phyloP scores from a whole-genome alignment of 139 green algal genomes.

The Deuterostichococcus epilithicus region DNA sequence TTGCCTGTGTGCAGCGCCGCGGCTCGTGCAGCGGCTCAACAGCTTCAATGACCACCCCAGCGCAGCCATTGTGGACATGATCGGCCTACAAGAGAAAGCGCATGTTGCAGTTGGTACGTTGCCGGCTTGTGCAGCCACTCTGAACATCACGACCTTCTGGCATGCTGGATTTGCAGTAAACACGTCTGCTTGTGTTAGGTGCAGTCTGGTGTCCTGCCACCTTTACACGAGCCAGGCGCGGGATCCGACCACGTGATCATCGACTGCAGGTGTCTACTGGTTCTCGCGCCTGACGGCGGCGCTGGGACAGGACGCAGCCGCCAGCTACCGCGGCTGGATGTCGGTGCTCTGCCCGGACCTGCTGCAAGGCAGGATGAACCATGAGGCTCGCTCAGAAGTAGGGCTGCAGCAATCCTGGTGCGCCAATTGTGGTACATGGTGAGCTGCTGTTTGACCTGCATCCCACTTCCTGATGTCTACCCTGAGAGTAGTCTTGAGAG shows the following conservation, averaged over 20 bases:
- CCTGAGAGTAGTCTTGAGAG: not conserved
- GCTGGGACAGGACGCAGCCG: constrained; percentile 20
- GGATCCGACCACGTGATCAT: not conserved
- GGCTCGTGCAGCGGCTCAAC: constrained; percentile 54
- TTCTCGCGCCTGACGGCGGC: constrained; percentile 56
- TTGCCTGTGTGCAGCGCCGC: no score
- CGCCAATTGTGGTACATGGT: not conserved
- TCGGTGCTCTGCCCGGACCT: constrained; percentile 47
- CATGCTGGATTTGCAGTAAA: not conserved
- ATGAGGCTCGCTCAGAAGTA: constrained; percentile 20
- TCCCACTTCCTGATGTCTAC: not conserved
- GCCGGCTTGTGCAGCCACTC: no score
- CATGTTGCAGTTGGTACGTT: constrained; percentile 66
- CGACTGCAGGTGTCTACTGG: constrained; percentile 58
- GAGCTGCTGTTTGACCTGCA: not conserved
- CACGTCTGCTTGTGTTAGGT: not conserved
- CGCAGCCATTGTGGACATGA: constrained; percentile 62
- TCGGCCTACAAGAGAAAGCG: constrained; percentile 67
- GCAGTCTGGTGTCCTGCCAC: not conserved
- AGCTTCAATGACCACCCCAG: constrained; percentile 59
- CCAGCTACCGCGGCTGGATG: constrained; percentile 37
- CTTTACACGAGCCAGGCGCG: not conserved
- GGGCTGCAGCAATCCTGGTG: constrained; percentile 20
- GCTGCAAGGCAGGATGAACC: constrained; percentile 46
- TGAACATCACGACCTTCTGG: no score